These are phyloP conservation scores for Coprinopsis sp. DNA, from an alignment of 768 basidiomycete genomes.

Conservation along the genomic window DNA sequence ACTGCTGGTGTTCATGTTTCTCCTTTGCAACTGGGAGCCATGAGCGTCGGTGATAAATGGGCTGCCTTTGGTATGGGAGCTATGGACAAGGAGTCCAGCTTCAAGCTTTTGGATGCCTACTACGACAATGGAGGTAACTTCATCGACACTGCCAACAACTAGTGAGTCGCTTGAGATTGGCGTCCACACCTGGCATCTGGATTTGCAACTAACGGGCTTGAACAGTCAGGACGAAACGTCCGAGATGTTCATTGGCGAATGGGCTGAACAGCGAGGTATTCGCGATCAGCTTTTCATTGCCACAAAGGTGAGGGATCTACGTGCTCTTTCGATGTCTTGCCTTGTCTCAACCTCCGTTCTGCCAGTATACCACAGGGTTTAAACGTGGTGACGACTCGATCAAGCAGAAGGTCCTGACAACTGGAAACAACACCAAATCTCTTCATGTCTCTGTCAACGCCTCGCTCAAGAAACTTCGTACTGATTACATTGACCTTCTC, in stretches of 20 bases:
- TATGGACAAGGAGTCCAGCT: constrained; percentile 36
- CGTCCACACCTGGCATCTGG: neutral
- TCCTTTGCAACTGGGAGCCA: constrained; percentile 34
- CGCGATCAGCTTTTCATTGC: constrained; percentile 47
- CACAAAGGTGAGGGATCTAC: constrained; percentile 27
- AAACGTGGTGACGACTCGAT: constrained; percentile 22
- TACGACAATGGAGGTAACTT: constrained; percentile 42
- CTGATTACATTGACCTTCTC: constrained; percentile 29
- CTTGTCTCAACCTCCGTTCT: neutral
- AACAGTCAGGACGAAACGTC: constrained; percentile 46
- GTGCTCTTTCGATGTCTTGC: neutral
- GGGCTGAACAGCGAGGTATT: constrained; percentile 39
- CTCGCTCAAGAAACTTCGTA: constrained; percentile 39
- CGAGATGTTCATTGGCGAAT: constrained; percentile 48
- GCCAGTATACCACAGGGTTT: constrained; percentile 25
- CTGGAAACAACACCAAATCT: constrained; percentile 41
- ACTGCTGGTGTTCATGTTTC: constrained; percentile 35
- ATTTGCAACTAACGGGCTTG: neutral
- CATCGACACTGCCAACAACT: constrained; percentile 42
- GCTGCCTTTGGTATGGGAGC: constrained; percentile 21
- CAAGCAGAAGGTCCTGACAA: constrained; percentile 25
- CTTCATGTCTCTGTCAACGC: constrained; percentile 33
- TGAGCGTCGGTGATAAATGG: constrained; percentile 38
- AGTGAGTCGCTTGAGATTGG: constrained; percentile 19
- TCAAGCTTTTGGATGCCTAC: constrained; percentile 40